Base-by-base conservation (phyloP, 345 rosid genomes). In the Arabis hirsuta region DNA sequence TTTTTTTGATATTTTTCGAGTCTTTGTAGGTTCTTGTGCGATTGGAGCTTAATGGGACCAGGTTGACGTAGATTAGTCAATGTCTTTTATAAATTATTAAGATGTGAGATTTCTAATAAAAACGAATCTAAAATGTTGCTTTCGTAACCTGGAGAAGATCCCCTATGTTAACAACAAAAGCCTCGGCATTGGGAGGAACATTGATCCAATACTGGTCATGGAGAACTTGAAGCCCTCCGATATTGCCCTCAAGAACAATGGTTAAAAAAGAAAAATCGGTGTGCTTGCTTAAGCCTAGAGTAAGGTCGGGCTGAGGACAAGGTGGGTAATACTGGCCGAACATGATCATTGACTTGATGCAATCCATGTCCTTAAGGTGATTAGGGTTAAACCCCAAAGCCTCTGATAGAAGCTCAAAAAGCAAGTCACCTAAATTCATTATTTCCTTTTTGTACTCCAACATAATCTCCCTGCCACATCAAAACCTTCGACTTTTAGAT, bases 151-250 rank as follows among this genome's bases (percentile, higher is more conserved):
- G 87, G 0, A 86, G 81, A 64, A 88, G 85, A 65, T 86, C 93
- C 4, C 94, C 93, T 14, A 81, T 59, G 73, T 84, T 86, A 55
- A 86, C 43, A 0, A 86, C 79, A 20, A 86, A 62, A 32, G 94
- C 86, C 12, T 80, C 86, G 3, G 86, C 86, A 10, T 51, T 44
- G 0, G 82, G 80, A 34, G 84, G 82, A 7, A 88, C 81, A 76
- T 88, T 84, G 22, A 86, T 14, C 89, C 89, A 86, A 5, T 47
- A 78, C 12, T 78, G 45, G 12, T 80, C 74, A 41, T 81, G 81
- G 8, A 83, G 84, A 34, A 84, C 82, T 44, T 88, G 90, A 62
- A 88, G 90, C 3, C 89, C 88, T 43, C 89, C 90, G 2, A 88
- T 65, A 2, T 83, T 76, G 77, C 83, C 89, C 58, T 88, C 89